Evolutionary conservation across 352 stramenopile species (phyloP), one percentile per base, ranked within the genome.

Genomic region (Thraustochytrium striatum): DNA sequence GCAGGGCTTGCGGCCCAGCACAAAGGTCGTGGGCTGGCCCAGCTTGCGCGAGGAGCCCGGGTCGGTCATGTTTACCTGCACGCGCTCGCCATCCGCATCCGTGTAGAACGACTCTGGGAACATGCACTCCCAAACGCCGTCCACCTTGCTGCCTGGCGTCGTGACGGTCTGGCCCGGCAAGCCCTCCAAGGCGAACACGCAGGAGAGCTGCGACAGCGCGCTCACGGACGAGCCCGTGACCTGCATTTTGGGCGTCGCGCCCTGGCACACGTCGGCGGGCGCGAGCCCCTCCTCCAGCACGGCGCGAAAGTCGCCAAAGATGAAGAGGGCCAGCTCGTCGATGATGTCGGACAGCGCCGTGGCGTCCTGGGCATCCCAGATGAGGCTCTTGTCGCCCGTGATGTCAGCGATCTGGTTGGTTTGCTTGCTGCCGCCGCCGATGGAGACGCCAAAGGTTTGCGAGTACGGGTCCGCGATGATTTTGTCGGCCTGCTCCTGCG

Each of bases 301-400:
- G 19, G 52, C 50, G 21, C 36, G 43, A 62, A 75, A 75, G 50
- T 75, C 65, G 39, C 65, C 65, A 41, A 43, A 68, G 35, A 75
- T 75, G 50, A 47, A 75, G 16, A 43, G 3, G 25, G 65, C 36
- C 16, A 75, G 65, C 2, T 11, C 25, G 44, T 41, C 30, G 21
- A 75, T 30, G 32, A 25, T 75, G 5, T 7, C 25, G 47, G 21
- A 32, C 16, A 75, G 50, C 25, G 65, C 28, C 7, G 9, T 9
- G 5, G 50, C n/a, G 65, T 61, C 50, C 21, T 62, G 41, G 52
- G 52, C 65, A 32, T 30, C 30, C 19, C 43, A 75, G 39, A 75
- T 72, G 2, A 41, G 65, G 52, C 30, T 43, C 28, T 16, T 13
- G 50, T 32, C 25, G 21, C 47, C 65, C 19, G 65, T 75, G 65